Evolutionary conservation across 2,329 filamentous ascomycete genomes (phyloP).

Genomic region (Cyphellophora attinorum): DNA sequence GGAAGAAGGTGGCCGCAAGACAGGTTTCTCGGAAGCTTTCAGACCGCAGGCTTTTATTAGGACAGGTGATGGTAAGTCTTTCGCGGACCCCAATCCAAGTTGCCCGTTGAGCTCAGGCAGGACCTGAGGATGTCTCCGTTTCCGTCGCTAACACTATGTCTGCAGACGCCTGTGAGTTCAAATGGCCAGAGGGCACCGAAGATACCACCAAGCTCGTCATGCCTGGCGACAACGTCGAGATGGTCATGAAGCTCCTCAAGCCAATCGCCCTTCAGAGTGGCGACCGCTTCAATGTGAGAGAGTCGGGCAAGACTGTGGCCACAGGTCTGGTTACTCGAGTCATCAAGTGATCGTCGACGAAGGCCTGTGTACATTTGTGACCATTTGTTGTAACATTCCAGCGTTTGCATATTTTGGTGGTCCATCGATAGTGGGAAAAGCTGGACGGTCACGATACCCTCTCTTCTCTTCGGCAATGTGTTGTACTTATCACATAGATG

Average conservation of each 20-base stretch:
- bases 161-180: slow-evolving; percentile 65
- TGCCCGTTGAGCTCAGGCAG: too few relatives aligned
- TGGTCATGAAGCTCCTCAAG: slow-evolving; percentile 77
- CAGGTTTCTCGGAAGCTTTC: slow-evolving; percentile 93
- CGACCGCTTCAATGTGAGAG: slow-evolving; percentile 96
- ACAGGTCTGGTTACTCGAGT: slow-evolving; percentile 75
- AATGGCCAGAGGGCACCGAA: slow-evolving; percentile 76
- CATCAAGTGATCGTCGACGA: slow-evolving; percentile 37
- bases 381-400: too few relatives aligned
- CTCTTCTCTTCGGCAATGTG: too few relatives aligned
- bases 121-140: too few relatives aligned
- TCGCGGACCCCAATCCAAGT: too few relatives aligned
- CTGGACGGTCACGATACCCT: too few relatives aligned
- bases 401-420: too few relatives aligned
- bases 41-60: slow-evolving; percentile 92
- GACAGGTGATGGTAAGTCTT: slow-evolving; percentile 77
- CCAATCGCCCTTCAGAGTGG: slow-evolving; percentile 82
- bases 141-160: too few relatives aligned
- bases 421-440: too few relatives aligned
- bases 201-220: slow-evolving; percentile 77
- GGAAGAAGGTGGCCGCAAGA: slow-evolving; percentile 96
- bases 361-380: neutral
- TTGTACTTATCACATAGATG: too few relatives aligned
- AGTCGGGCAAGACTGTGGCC: slow-evolving; percentile 84
- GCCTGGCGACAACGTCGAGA: slow-evolving; percentile 98